Percentiles rank a stretch among this genome's conserved stretches.
Conservation (phyloP, 1,139 yeast genomes). For the Geotrichum bryndzae region DNA sequence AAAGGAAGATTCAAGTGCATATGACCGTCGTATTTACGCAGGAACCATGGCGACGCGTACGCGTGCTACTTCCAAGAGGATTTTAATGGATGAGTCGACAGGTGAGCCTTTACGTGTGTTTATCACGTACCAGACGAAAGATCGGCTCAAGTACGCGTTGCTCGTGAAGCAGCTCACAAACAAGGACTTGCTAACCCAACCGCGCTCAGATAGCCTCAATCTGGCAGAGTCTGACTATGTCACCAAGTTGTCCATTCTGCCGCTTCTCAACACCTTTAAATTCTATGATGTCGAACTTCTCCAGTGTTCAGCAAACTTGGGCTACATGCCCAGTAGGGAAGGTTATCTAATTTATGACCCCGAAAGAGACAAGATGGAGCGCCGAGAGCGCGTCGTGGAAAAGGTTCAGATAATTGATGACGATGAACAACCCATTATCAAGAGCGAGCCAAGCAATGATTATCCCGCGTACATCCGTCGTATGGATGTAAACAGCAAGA, state of each 20-base stretch:
- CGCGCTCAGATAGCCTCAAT: constrained; percentile 8
- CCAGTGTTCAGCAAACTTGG: constrained; percentile 3
- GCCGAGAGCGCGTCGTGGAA: constrained; percentile 8
- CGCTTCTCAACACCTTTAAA: constrained; percentile 5
- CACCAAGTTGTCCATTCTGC: constrained; percentile 2
- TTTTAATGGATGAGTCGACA: constrained; percentile 5
- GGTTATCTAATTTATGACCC: constrained; percentile 9
- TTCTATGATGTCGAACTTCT: constrained; percentile 10
- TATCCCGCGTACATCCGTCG: not conserved
- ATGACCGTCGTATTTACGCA: constrained; percentile 1
- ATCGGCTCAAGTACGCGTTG: constrained; percentile 4
- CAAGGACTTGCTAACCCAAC: constrained; percentile 7
- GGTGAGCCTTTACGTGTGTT: constrained; percentile 8
- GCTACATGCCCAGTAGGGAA: constrained; percentile 1
- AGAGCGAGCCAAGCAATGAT: constrained; percentile 5
- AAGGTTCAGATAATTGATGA: not conserved
- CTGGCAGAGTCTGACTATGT: constrained; percentile 9
- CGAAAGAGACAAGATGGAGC: not conserved
- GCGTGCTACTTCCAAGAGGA: constrained; percentile 9
- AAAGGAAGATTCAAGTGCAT: not conserved
- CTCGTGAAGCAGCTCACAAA: constrained; percentile 6
- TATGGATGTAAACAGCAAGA: not conserved
- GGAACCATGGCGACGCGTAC: constrained; percentile 16
- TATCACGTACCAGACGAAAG: constrained; percentile 1
- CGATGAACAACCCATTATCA: not conserved